Percentiles rank a stretch among this genome's conserved stretches.
Conservation (phyloP, 495 filamentous ascomycete genomes). For the Cryomyces minteri region DNA sequence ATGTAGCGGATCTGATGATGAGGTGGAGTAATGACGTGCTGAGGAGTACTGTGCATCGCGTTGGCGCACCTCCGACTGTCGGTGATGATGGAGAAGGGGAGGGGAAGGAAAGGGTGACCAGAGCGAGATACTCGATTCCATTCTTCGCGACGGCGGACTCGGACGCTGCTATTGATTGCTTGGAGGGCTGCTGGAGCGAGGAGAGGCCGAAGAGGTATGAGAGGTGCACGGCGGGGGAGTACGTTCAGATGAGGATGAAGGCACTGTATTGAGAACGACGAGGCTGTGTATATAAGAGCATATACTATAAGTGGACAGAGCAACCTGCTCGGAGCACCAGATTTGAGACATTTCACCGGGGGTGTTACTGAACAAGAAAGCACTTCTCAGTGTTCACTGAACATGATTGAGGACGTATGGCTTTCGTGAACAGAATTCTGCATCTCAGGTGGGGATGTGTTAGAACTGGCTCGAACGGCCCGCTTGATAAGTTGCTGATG, state of each 20-base stretch:
- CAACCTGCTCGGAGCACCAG: no score
- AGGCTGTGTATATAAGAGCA: no score
- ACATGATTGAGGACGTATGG: no score
- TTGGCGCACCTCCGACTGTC: conserved; percentile 3
- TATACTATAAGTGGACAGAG: no score
- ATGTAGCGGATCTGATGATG: conserved; percentile 40
- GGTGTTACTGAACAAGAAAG: no score
- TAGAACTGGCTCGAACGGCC: no score
- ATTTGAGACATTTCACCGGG: no score
- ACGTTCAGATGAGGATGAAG: conserved; percentile 17
- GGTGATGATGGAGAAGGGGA: conserved; percentile 12
- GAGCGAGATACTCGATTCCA: conserved; percentile 39
- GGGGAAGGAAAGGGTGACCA: conserved; percentile 21
- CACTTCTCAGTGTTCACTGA: no score
- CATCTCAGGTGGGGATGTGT: no score
- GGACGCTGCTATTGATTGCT: conserved; percentile 33
- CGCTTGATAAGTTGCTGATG: no score
- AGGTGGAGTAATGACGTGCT: conserved; percentile 39
- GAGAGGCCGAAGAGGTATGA: conserved; percentile 19
- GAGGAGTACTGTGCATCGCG: neutral
- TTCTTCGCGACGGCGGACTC: conserved; percentile 41
- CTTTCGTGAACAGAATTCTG: no score
- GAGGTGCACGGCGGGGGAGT: conserved; percentile 13
- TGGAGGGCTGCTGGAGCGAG: conserved; percentile 28
- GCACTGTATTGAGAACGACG: conserved; percentile 12